Evolutionary conservation across 495 filamentous ascomycete genomes (phyloP).

Genomic region (Neurospora sp.): DNA sequence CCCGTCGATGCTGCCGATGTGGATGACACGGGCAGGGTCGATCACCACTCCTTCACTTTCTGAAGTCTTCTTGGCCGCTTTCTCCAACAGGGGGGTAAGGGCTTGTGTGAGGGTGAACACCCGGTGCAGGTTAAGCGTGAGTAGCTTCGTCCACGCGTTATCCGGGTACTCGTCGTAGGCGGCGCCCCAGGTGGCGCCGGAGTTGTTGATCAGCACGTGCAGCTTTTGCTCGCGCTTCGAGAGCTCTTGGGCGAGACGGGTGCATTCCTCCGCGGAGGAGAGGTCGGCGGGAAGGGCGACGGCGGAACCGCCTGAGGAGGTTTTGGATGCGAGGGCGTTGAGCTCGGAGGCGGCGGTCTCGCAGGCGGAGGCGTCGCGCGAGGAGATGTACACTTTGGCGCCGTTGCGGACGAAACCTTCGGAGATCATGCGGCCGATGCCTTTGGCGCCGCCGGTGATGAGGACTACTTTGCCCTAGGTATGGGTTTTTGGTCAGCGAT

Average conservation of each 20-base stretch:
- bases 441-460: constrained; percentile 41
- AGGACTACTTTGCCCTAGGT: constrained; percentile 30
- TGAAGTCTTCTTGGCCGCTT: constrained; percentile 23
- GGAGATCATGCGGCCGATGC: constrained; percentile 70
- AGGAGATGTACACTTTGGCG: constrained; percentile 79
- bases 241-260: constrained; percentile 53
- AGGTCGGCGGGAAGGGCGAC: constrained; percentile 31
- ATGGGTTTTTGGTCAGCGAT: not conserved
- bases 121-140: constrained; percentile 71
- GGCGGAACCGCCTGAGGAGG: constrained; percentile 12
- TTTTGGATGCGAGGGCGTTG: constrained; percentile 8
- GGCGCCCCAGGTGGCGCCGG: constrained; percentile 69
- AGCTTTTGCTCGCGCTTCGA: constrained; percentile 51
- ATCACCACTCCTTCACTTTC: constrained; percentile 18
- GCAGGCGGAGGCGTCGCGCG: constrained; percentile 41
- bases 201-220: constrained; percentile 74
- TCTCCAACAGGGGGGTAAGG: constrained; percentile 60
- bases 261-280: constrained; percentile 37
- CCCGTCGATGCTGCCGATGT: constrained; percentile 70
- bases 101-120: constrained; percentile 71
- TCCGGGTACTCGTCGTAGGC: constrained; percentile 61
- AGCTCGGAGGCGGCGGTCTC: constrained; percentile 17
- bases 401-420: constrained; percentile 70
- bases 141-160: constrained; percentile 59
- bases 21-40: constrained; percentile 55